These are phyloP conservation scores for Cytospora piceae DNA, from an alignment of 2,329 filamentous ascomycete species.

Conservation along the genomic window DNA sequence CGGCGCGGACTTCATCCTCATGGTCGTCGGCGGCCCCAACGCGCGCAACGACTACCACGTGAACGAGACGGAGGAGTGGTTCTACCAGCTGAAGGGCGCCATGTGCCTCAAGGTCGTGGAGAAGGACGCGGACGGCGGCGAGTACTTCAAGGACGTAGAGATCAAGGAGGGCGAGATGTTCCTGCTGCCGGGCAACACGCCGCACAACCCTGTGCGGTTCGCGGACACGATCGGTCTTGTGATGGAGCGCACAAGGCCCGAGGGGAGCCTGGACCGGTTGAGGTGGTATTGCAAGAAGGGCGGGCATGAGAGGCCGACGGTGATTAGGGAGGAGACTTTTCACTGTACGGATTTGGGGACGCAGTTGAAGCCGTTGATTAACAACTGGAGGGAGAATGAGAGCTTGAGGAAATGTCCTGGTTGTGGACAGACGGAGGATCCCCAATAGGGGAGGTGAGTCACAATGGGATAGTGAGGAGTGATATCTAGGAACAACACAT, in stretches of 20 bases:
- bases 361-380: constrained; percentile 33
- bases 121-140: constrained; percentile 22
- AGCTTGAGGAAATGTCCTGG: constrained; percentile 27
- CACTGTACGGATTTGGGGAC: constrained; percentile 33
- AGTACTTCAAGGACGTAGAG: constrained; percentile 29
- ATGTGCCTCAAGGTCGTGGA: constrained; percentile 32
- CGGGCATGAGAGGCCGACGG: constrained; percentile 30
- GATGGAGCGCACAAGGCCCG: constrained; percentile 33
- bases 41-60: constrained; percentile 34
- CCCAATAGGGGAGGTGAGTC: constrained; percentile 8
- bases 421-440: constrained; percentile 28
- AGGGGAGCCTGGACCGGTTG: constrained; percentile 31
- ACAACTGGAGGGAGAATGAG: constrained; percentile 33
- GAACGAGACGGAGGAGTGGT: constrained; percentile 35
- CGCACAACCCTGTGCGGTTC: constrained; percentile 34
- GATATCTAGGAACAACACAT: too few relatives aligned
- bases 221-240: constrained; percentile 32
- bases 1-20: constrained; percentile 33
- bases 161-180: constrained; percentile 33
- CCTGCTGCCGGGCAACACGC: constrained; percentile 31
- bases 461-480: not conserved
- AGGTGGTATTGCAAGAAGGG: constrained; percentile 35
- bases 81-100: constrained; percentile 35
- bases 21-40: constrained; percentile 35
- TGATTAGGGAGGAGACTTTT: constrained; percentile 33